A percentile compares a stretch with the other conserved stretches of the same genome.
Conservation (phyloP, 441 rosid genomes). For the Croton setiger region DNA sequence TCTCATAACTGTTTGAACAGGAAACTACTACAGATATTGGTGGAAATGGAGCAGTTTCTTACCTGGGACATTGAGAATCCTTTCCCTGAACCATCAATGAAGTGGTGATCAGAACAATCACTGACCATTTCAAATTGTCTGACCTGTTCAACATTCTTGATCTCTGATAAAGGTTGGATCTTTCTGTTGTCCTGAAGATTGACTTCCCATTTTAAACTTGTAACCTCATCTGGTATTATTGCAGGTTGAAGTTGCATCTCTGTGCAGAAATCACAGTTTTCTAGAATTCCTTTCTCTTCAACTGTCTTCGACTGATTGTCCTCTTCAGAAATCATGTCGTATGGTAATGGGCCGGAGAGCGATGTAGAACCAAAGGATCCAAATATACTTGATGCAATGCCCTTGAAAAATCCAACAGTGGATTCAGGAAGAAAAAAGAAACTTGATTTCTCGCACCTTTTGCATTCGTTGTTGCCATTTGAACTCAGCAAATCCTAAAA, state of each 20-base stretch:
- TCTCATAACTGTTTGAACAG: constrained; percentile 5
- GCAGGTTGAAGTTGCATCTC: constrained; percentile 30
- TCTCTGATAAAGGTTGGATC: constrained; percentile 21
- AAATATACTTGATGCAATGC: constrained; percentile 53
- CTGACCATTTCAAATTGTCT: constrained; percentile 71
- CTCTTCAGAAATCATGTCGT: constrained; percentile 37
- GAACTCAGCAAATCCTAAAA: constrained; percentile 51
- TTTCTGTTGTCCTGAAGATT: constrained; percentile 30
- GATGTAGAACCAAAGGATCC: constrained; percentile 49
- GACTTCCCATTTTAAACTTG: constrained; percentile 27
- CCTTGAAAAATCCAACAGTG: constrained; percentile 63
- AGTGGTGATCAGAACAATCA: constrained; percentile 80
- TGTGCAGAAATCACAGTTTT: constrained; percentile 28
- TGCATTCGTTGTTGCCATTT: constrained; percentile 27
- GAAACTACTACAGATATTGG: constrained; percentile 2
- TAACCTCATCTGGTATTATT: constrained; percentile 22
- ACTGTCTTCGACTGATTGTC: constrained; percentile 29
- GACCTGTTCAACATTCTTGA: constrained; percentile 29
- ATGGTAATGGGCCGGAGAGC: constrained; percentile 30
- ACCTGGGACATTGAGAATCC: constrained; percentile 58
- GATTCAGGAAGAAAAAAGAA: constrained; percentile 56
- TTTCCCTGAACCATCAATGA: constrained; percentile 40
- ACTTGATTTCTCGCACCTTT: constrained; percentile 31
- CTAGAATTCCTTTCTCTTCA: constrained; percentile 32
- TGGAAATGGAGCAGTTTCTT: constrained; percentile 25